Conservation (phyloP, 805 yeast genomes). For the Suhomyces pyralidae region DNA sequence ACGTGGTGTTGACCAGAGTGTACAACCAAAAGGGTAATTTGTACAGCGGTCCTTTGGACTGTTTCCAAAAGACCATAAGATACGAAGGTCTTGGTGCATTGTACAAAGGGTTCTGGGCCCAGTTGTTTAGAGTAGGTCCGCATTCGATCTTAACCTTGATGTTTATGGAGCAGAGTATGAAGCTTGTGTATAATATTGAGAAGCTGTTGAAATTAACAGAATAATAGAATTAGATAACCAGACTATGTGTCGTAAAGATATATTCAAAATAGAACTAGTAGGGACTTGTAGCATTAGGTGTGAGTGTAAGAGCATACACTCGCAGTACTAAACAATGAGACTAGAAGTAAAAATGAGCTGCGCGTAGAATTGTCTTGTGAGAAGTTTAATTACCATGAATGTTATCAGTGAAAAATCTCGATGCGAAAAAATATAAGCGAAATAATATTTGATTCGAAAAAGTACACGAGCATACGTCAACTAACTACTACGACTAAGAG, state of each 20-base stretch:
- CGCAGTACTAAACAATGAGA: too few relatives aligned
- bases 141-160: slow-evolving; percentile 88
- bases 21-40: slow-evolving; percentile 90
- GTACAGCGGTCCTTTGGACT: slow-evolving; percentile 85
- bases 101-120: slow-evolving; percentile 95
- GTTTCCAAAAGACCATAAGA: slow-evolving; percentile 75
- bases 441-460: neutral
- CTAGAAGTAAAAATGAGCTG: too few relatives aligned
- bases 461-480: too few relatives aligned
- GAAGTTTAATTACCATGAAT: too few relatives aligned
- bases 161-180: slow-evolving; percentile 94
- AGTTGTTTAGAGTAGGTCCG: slow-evolving; percentile 87
- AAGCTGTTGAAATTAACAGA: neutral
- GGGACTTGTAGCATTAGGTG: neutral
- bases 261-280: too few relatives aligned
- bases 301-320: too few relatives aligned
- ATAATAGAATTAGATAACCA: too few relatives aligned
- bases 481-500: too few relatives aligned
- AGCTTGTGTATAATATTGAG: slow-evolving; percentile 31
- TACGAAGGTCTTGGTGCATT: slow-evolving; percentile 85
- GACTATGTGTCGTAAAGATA: too few relatives aligned
- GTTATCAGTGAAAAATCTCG: neutral
- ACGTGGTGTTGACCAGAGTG: slow-evolving; percentile 89
- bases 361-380: too few relatives aligned
- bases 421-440: neutral